phyloP scores from a whole-genome alignment of 2,329 filamentous ascomycete genomes.

The Knufia fluminis region DNA sequence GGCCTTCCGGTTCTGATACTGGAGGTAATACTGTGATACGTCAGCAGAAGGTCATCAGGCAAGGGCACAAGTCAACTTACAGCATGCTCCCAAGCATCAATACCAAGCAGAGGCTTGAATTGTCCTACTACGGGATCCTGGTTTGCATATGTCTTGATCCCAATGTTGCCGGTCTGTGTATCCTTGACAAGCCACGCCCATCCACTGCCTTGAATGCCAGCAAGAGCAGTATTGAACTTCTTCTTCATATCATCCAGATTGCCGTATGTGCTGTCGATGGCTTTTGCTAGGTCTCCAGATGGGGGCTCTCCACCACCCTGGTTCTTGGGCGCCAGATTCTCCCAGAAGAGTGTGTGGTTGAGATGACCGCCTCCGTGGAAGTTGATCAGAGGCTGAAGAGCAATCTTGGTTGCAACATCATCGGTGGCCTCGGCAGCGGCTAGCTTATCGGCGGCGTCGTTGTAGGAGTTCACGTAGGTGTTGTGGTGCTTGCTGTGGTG shows the following conservation, averaged over 20 bases:
- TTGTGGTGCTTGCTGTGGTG: constrained; percentile 92
- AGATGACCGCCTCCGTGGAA: constrained; percentile 91
- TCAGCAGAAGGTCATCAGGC: neutral
- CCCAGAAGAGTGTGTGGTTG: constrained; percentile 86
- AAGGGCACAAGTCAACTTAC: constrained; percentile 11
- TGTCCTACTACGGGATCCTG: constrained; percentile 82
- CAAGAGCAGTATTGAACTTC: constrained; percentile 55
- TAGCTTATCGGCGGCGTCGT: constrained; percentile 62
- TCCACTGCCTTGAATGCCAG: constrained; percentile 56
- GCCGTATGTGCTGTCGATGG: constrained; percentile 52
- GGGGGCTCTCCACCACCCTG: constrained; percentile 56
- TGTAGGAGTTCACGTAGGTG: constrained; percentile 83
- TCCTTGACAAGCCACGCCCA: constrained; percentile 58
- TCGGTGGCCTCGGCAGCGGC: constrained; percentile 45
- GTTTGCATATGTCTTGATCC: constrained; percentile 62
- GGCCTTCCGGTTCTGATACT: constrained; percentile 94
- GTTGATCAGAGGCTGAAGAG: constrained; percentile 62
- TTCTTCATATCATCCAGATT: constrained; percentile 51
- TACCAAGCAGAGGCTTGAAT: constrained; percentile 71
- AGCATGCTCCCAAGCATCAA: constrained; percentile 94
- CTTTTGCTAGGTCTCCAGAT: constrained; percentile 46
- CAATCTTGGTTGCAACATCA: constrained; percentile 56
- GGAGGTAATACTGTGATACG: constrained; percentile 45
- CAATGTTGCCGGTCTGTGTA: constrained; percentile 48
- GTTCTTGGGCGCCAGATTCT: constrained; percentile 55